A percentile compares a stretch with the other conserved stretches of the same genome.
These are phyloP conservation scores for Guadua angustifolia DNA, from an alignment of 176 grass and related monocot genomes.

Conservation along the genomic window DNA sequence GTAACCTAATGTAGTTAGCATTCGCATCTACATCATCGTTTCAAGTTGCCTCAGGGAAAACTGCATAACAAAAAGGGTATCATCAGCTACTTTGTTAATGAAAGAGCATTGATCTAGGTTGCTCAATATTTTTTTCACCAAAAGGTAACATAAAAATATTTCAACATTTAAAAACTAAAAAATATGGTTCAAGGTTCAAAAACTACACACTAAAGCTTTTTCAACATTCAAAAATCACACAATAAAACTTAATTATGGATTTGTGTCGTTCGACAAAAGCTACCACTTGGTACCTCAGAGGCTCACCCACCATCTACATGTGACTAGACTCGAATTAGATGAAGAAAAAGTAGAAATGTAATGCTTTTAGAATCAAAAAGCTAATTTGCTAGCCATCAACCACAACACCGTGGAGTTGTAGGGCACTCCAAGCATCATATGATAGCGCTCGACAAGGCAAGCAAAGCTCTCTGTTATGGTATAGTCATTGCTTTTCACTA, in stretches of 20 bases:
- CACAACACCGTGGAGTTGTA: slow-evolving; percentile 42
- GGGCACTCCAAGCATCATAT: slow-evolving; percentile 50
- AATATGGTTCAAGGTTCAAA: background rate
- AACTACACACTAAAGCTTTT: too few species aligned
- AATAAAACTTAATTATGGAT: background rate
- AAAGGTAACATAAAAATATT: background rate
- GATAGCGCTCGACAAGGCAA: slow-evolving; percentile 44
- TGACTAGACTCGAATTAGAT: background rate
- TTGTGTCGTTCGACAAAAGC: background rate
- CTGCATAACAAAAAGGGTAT: slow-evolving; percentile 46
- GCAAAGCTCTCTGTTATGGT: slow-evolving; percentile 41
- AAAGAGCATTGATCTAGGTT: background rate
- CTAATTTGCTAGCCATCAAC: slow-evolving; percentile 39
- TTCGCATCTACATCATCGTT: slow-evolving; percentile 39
- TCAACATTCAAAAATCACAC: background rate
- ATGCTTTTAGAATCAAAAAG: slow-evolving; percentile 42
- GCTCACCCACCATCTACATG: slow-evolving; percentile 18
- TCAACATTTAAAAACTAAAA: background rate
- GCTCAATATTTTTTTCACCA: background rate
- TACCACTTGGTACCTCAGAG: slow-evolving; percentile 14
- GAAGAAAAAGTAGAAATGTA: slow-evolving; percentile 14
- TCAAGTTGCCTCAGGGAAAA: slow-evolving; percentile 42
- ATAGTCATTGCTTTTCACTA: slow-evolving; percentile 9
- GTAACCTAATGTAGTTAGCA: slow-evolving; percentile 47
- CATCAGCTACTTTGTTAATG: background rate